Evolutionary conservation across 2,329 filamentous ascomycete genomes (phyloP), one percentile per base, ranked within the genome.

Genomic region (Phialemoniopsis sp.): DNA sequence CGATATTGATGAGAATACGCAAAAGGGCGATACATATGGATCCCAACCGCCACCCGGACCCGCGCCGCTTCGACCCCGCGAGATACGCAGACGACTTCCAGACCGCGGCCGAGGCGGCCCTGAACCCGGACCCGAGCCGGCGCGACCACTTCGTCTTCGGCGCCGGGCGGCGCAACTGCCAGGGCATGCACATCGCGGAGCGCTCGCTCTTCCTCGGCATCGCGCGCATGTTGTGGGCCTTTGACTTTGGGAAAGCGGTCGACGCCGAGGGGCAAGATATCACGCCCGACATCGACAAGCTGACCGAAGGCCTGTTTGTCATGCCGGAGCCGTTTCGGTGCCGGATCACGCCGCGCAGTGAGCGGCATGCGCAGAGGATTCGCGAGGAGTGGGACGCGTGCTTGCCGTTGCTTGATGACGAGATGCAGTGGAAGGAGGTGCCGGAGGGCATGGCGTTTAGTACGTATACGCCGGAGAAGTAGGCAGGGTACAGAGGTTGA

Each of bases 91-190:
- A 53, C 35, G 50, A 62, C 34, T 38, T 45, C 26, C 48, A 52
- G n/a, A 48, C 44, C 13, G 42, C 51, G 2, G 45, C 46, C 29
- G 49, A 56, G 37, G 54, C 60, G 1, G 53, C 55, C 37, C 56
- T 55, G 43, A 57, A 55, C 44, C 43, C 46, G 10, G 54, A 59
- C 26, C 53, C 58, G 19, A 39, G 47, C 13, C 62, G 72, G 48
- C 63, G 73, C 13, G 74, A 78, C 35, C 66, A 72, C 8, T 78
- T 74, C 52, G 66, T 63, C 0, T 81, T 77, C 39, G 76, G 77
- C 15, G 70, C 69, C 9, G 76, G 77, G 2, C 63, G 76, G 6
- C 63, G 78, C 17, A 66, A 80, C 33, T 82, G 78, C 52, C 76
- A 71, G 4, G 78, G 78, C 1, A 72, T 76, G 21, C 71, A 78